Conservation (phyloP, 2,329 filamentous ascomycete species). For the Dichotomopilus funicola region DNA sequence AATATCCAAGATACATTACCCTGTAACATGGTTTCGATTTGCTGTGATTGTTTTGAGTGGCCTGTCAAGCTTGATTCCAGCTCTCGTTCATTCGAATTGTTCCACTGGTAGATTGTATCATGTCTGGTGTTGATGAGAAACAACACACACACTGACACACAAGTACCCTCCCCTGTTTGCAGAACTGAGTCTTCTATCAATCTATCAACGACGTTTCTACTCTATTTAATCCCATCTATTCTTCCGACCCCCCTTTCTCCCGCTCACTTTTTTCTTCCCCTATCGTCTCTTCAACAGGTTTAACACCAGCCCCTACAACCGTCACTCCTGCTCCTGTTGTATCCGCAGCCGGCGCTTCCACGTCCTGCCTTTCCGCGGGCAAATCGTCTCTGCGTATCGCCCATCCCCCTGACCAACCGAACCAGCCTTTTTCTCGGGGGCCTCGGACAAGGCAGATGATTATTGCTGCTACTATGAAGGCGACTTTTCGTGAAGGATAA, state of each 20-base stretch:
- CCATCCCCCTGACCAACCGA: conserved; percentile 40
- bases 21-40: background rate
- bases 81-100: no score
- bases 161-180: background rate
- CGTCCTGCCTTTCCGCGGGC: no score
- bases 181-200: background rate
- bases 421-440: conserved; percentile 36
- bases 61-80: no score
- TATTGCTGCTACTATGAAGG: conserved; percentile 32
- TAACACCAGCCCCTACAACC: background rate
- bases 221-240: no score
- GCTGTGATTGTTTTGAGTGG: no score
- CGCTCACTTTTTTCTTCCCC: background rate
- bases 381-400: conserved; percentile 25
- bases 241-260: no score
- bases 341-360: no score
- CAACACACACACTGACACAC: background rate
- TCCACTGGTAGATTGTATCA: no score
- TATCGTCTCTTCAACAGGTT: no score
- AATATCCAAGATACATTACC: background rate
- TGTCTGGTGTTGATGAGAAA: background rate
- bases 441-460: conserved; percentile 33
- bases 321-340: background rate
- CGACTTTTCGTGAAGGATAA: no score
- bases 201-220: background rate